phyloP scores from a whole-genome alignment of 2,329 filamentous ascomycete genomes.

The Mollisiaceae sp. region DNA sequence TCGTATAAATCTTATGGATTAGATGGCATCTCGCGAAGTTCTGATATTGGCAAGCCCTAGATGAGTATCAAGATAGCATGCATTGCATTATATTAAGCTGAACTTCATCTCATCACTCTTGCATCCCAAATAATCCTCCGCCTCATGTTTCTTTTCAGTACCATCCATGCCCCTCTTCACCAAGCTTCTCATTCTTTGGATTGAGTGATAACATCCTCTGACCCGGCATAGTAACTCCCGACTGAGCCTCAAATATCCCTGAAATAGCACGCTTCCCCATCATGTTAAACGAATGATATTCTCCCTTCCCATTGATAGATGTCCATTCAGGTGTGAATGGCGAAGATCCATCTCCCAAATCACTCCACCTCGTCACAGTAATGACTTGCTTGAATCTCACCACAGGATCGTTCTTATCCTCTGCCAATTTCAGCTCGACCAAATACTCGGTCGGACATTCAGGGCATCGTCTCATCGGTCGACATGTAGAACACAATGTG shows the following conservation, averaged over 20 bases:
- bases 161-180: constrained; percentile 62
- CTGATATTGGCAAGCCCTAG: no score
- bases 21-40: no score
- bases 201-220: constrained; percentile 64
- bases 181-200: constrained; percentile 56
- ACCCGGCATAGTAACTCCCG: constrained; percentile 58
- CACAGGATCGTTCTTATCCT: constrained; percentile 54
- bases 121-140: background rate
- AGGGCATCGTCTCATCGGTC: constrained; percentile 64
- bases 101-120: background rate
- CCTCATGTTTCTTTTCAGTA: constrained; percentile 49
- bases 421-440: constrained; percentile 62
- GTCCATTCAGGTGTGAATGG: constrained; percentile 59
- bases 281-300: constrained; percentile 58
- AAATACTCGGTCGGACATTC: constrained; percentile 67
- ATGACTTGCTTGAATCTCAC: constrained; percentile 63
- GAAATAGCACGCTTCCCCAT: constrained; percentile 61
- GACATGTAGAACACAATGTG: constrained; percentile 58
- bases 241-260: constrained; percentile 62
- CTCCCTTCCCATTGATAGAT: constrained; percentile 53
- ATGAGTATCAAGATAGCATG: no score
- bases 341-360: constrained; percentile 60
- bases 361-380: constrained; percentile 65
- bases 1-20: no score
- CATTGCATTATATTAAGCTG: background rate